A percentile compares a stretch with the other conserved stretches of the same genome.
Conservation (phyloP, 495 filamentous ascomycete species). For the Penicillium nucicola region DNA sequence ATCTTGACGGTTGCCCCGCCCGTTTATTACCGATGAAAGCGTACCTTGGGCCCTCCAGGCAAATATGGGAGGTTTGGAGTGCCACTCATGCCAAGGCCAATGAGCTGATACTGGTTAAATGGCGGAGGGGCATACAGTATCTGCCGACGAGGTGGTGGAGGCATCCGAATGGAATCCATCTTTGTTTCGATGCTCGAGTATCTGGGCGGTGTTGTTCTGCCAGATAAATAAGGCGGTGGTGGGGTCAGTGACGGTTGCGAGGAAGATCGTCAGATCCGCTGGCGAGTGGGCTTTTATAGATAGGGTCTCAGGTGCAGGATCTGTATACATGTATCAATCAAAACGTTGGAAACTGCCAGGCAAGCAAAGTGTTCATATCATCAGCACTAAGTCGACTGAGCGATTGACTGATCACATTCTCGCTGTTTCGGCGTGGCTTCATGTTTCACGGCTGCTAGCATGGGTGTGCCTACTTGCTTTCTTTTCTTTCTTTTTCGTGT, state of each 20-base stretch:
- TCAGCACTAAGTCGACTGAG: too few relatives aligned
- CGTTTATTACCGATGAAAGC: conserved; percentile 10
- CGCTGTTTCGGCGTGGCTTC: neutral
- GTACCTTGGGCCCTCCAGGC: conserved; percentile 42
- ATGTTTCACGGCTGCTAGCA: neutral
- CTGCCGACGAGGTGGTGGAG: neutral
- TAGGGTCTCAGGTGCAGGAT: too few relatives aligned
- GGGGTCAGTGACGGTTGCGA: conserved; percentile 1
- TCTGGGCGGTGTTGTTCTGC: conserved; percentile 13
- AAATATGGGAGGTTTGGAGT: conserved; percentile 37
- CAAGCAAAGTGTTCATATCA: too few relatives aligned
- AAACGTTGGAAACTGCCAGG: too few relatives aligned
- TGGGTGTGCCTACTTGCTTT: neutral
- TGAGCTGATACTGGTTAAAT: neutral
- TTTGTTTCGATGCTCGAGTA: conserved; percentile 16
- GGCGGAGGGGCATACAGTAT: neutral
- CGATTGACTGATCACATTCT: too few relatives aligned
- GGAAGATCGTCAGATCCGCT: neutral
- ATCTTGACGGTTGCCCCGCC: conserved; percentile 25
- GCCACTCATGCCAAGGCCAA: conserved; percentile 31
- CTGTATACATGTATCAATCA: too few relatives aligned
- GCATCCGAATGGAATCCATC: neutral
- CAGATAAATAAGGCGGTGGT: neutral
- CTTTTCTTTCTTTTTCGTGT: neutral
- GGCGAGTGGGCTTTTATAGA: too few relatives aligned